phyloP scores from a whole-genome alignment of 2,329 filamentous ascomycete species.

The Ophiocordyceps camponoti-leonardi region DNA sequence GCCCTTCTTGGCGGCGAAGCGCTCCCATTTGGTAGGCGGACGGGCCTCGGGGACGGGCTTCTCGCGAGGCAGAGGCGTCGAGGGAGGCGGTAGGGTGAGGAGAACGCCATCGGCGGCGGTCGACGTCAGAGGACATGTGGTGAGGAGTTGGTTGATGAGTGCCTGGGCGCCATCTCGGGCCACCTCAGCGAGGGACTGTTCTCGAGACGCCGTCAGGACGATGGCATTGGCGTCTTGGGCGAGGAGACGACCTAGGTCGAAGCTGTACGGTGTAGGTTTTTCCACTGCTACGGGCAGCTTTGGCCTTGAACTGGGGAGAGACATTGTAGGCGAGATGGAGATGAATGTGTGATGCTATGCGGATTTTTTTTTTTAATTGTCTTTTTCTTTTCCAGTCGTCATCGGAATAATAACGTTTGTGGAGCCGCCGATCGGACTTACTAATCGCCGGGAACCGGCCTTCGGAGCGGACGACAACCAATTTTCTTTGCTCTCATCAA shows the following conservation, averaged over 20 bases:
- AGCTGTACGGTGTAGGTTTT: conserved; percentile 81
- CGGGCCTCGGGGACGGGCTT: conserved; percentile 76
- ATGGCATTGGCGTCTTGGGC: conserved; percentile 78
- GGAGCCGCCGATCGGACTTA: neutral
- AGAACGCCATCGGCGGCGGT: conserved; percentile 53
- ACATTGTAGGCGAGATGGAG: conserved; percentile 7
- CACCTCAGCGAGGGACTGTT: conserved; percentile 45
- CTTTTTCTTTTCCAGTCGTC: neutral
- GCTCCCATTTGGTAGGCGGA: conserved; percentile 83
- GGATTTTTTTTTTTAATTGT: neutral
- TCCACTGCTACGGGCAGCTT: conserved; percentile 49
- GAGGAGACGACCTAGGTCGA: conserved; percentile 79
- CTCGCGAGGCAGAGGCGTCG: conserved; percentile 67
- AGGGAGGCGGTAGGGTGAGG: conserved; percentile 54
- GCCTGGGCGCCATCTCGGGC: conserved; percentile 84
- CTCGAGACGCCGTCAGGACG: conserved; percentile 16
- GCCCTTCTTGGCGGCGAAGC: conserved; percentile 92
- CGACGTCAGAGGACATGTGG: conserved; percentile 64
- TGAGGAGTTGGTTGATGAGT: conserved; percentile 87
- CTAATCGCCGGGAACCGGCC: neutral
- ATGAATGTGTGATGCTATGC: neutral
- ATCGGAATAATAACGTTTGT: neutral
- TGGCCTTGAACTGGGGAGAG: conserved; percentile 19
- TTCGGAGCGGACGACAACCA: neutral
- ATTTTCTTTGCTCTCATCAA: neutral